These are phyloP conservation scores for Fusarium abutilonis DNA, from an alignment of 2,329 filamentous ascomycete species.

Conservation along the genomic window DNA sequence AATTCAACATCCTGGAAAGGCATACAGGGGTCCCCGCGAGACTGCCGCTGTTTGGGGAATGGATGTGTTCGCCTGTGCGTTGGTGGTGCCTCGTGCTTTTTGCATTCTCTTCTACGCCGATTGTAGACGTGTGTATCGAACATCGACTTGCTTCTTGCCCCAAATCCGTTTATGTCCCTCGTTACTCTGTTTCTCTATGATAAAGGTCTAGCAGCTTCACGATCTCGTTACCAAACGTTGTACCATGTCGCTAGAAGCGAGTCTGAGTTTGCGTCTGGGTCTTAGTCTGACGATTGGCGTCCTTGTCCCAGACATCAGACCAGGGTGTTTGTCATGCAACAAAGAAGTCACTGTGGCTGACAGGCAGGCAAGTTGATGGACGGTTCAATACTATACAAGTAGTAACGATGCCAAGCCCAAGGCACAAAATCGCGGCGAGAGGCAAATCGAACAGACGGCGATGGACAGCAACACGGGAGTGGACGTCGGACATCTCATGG, in stretches of 20 bases:
- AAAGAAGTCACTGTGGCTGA: conserved; percentile 34
- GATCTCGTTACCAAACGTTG: conserved; percentile 18
- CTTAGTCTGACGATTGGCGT: conserved; percentile 23
- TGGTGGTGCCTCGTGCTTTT: conserved; percentile 1
- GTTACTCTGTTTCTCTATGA: neutral
- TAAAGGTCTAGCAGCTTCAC: neutral
- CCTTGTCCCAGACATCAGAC: conserved; percentile 37
- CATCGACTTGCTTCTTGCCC: too few species aligned
- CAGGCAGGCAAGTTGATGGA: too few species aligned
- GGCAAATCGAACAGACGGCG: too few species aligned
- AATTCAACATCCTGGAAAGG: conserved; percentile 27
- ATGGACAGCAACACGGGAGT: conserved; percentile 28
- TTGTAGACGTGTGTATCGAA: too few species aligned
- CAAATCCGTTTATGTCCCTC: neutral
- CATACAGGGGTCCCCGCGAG: conserved; percentile 32
- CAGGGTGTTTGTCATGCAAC: conserved; percentile 43
- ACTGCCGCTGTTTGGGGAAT: conserved; percentile 28
- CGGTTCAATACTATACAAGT: too few species aligned
- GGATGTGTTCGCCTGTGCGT: conserved; percentile 11
- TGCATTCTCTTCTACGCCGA: too few species aligned
- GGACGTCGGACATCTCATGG: conserved; percentile 12
- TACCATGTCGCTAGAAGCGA: conserved; percentile 25
- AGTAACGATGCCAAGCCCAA: conserved; percentile 29
- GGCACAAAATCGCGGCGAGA: conserved; percentile 46
- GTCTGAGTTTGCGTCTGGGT: conserved; percentile 22